These are phyloP conservation scores for Fusarium ambrosium DNA, from an alignment of 2,329 filamentous ascomycete genomes.

Conservation along the genomic window DNA sequence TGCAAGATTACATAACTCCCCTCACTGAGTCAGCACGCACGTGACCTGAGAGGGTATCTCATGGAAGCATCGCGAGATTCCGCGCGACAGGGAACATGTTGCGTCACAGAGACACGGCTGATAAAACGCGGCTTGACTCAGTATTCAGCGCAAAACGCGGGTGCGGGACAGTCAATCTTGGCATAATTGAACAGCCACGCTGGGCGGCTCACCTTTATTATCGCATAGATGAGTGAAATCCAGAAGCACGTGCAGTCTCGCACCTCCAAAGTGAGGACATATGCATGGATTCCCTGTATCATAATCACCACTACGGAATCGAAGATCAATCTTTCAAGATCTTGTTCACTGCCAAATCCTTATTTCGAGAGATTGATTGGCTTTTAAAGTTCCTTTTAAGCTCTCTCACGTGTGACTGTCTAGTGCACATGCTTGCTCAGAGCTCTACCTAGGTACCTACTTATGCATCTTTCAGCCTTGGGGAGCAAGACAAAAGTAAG, in stretches of 20 bases:
- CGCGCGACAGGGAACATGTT: conserved; percentile 9
- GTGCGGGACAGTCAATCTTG: neutral
- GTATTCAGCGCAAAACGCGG: neutral
- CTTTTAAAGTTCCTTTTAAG: neutral
- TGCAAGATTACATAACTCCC: conserved; percentile 39
- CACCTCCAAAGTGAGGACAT: neutral
- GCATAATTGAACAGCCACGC: neutral
- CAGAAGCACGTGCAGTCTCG: neutral
- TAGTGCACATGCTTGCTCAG: neutral
- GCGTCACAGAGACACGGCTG: neutral
- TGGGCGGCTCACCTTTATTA: neutral
- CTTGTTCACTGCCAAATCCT: neutral
- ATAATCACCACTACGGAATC: neutral
- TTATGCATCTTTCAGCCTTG: neutral
- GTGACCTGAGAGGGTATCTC: conserved; percentile 12
- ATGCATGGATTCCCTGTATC: neutral
- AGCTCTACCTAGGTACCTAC: neutral
- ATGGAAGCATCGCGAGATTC: neutral
- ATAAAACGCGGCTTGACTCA: neutral
- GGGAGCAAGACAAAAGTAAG: neutral
- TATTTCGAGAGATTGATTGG: neutral
- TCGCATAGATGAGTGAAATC: neutral
- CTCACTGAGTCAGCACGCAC: conserved; percentile 32
- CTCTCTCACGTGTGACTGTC: neutral
- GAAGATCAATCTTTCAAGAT: neutral